Percentiles rank a stretch among this genome's conserved stretches.
These are phyloP conservation scores for Postia placenta DNA, from an alignment of 768 basidiomycete species.

Conservation along the genomic window DNA sequence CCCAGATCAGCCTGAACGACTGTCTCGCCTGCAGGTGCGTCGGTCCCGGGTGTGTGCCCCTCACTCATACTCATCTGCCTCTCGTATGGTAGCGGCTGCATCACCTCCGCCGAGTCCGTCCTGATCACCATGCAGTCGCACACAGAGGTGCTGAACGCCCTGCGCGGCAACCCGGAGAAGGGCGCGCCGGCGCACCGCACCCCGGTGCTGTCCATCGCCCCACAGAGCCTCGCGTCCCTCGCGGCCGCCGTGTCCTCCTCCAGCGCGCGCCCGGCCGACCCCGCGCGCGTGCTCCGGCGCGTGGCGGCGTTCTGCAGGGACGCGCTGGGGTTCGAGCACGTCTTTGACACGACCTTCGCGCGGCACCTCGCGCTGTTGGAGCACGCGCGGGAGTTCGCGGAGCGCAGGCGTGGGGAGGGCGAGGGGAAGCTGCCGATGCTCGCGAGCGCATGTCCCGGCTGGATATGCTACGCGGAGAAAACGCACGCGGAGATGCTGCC, in stretches of 20 bases:
- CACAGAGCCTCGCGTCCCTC: constrained; percentile 81
- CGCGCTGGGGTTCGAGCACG: constrained; percentile 69
- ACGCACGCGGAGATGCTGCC: constrained; percentile 91
- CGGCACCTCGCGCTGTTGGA: constrained; percentile 81
- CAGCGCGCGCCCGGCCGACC: constrained; percentile 35
- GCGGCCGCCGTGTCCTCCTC: constrained; percentile 54
- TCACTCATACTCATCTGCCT: not conserved
- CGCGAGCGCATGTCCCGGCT: constrained; percentile 94
- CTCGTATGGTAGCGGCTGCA: constrained; percentile 69
- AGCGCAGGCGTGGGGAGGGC: constrained; percentile 41
- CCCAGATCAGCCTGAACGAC: constrained; percentile 94
- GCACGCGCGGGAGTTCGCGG: constrained; percentile 73
- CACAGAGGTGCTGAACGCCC: constrained; percentile 80
- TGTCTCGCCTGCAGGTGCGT: constrained; percentile 95
- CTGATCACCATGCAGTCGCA: constrained; percentile 96
- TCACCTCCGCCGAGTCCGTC: constrained; percentile 96
- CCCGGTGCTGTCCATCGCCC: constrained; percentile 83
- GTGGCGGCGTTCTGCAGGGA: constrained; percentile 63
- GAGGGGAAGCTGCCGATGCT: constrained; percentile 72
- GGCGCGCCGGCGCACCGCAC: constrained; percentile 38
- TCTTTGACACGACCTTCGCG: constrained; percentile 94
- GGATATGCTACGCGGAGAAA: constrained; percentile 99
- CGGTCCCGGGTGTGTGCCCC: not conserved
- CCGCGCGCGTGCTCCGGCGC: constrained; percentile 60
- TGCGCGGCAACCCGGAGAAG: constrained; percentile 46